phyloP scores from a whole-genome alignment of 2,329 filamentous ascomycete genomes.

The Sporothrix humicola region DNA sequence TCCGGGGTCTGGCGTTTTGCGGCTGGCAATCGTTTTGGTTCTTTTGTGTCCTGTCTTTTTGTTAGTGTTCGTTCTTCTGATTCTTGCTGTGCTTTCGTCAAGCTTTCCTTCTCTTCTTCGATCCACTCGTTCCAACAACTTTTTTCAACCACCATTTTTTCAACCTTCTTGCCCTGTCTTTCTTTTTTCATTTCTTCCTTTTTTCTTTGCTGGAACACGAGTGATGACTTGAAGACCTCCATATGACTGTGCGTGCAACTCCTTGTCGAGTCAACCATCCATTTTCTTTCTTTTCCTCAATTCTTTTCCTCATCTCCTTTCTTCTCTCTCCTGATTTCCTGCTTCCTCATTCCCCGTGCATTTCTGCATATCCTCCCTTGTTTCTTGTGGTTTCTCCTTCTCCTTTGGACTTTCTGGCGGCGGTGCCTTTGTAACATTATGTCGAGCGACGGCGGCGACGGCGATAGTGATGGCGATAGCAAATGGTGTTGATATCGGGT shows the following conservation, averaged over 20 bases:
- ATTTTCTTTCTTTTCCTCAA: background rate
- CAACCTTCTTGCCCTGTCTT: background rate
- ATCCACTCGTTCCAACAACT: slow-evolving; percentile 15
- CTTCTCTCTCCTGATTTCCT: background rate
- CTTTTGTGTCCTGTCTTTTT: background rate
- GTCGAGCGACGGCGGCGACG: background rate
- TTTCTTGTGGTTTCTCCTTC: background rate
- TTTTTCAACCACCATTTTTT: background rate
- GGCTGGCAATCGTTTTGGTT: background rate
- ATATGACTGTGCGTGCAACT: slow-evolving; percentile 17
- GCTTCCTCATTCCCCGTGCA: background rate
- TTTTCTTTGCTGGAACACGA: slow-evolving; percentile 25
- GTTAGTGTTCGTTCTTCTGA: background rate
- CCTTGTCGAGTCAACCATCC: background rate
- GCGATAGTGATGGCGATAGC: background rate
- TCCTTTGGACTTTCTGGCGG: background rate
- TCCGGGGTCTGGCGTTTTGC: slow-evolving; percentile 12
- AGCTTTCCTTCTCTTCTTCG: slow-evolving; percentile 5
- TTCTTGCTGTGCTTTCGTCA: background rate
- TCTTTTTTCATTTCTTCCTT: background rate
- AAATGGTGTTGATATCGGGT: background rate
- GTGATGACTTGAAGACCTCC: slow-evolving; percentile 26
- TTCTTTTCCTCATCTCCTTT: background rate
- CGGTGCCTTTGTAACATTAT: slow-evolving; percentile 17
- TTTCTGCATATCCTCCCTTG: background rate